Percentiles rank a stretch among this genome's conserved stretches.
phyloP scores from a whole-genome alignment of 2,329 filamentous ascomycete species.

The Phialophora tarda region DNA sequence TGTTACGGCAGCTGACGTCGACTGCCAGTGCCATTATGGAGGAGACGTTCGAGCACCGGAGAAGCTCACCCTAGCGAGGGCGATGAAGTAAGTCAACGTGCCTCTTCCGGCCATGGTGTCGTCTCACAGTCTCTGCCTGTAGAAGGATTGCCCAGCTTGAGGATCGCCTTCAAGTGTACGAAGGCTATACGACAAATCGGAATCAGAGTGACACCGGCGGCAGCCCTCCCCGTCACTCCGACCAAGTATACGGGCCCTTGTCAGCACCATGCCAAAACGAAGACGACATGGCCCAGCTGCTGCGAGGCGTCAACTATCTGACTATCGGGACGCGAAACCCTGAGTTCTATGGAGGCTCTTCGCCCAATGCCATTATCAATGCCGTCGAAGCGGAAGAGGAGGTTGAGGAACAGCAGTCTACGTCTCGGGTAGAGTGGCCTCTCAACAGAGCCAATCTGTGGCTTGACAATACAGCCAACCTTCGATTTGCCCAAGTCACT shows the following conservation, averaged over 20 bases:
- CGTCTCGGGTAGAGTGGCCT: not conserved
- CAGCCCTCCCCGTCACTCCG: not conserved
- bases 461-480: constrained; percentile 5
- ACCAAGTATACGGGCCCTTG: constrained; percentile 1
- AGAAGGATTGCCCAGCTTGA: constrained; percentile 26
- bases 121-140: not conserved
- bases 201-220: not conserved
- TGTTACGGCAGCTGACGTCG: not conserved
- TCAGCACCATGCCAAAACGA: constrained; percentile 9
- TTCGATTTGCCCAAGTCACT: constrained; percentile 15
- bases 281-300: constrained; percentile 21
- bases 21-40: constrained; percentile 20
- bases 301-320: constrained; percentile 26
- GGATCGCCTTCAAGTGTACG: constrained; percentile 25
- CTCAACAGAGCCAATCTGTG: constrained; percentile 14
- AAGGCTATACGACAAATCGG: constrained; percentile 1
- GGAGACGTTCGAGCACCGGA: constrained; percentile 17
- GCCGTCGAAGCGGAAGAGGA: constrained; percentile 13
- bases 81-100: constrained; percentile 14
- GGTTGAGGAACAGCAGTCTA: not conserved
- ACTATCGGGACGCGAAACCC: constrained; percentile 12
- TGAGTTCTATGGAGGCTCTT: constrained; percentile 30
- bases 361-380: constrained; percentile 23
- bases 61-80: constrained; percentile 23
- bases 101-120: not conserved